Evolutionary conservation across 2,329 filamentous ascomycete species (phyloP).

Genomic region (Stemphylium vesicarium): DNA sequence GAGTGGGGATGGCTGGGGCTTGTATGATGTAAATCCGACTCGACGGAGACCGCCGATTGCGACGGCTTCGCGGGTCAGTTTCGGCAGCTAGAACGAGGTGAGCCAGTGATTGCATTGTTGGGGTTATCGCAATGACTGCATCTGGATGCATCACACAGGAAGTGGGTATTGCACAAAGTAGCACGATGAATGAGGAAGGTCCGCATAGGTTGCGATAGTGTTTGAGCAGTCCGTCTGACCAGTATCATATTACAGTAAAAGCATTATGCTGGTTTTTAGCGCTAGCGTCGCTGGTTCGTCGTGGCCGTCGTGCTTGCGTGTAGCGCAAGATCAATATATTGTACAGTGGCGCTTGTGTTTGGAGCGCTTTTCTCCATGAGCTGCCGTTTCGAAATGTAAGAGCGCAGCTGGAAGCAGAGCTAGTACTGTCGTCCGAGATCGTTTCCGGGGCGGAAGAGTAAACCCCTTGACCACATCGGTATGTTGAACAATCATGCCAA

Average conservation of each 20-base stretch:
- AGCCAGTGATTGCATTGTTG: constrained; percentile 6
- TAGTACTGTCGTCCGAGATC: not conserved
- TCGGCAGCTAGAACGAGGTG: not conserved
- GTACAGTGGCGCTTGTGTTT: constrained; percentile 26
- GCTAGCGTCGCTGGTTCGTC: constrained; percentile 22
- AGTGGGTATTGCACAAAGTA: constrained; percentile 13
- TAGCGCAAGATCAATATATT: constrained; percentile 25
- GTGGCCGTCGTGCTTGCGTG: constrained; percentile 25
- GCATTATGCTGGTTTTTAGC: constrained; percentile 23
- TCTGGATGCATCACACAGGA: constrained; percentile 6
- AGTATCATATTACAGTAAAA: constrained; percentile 18
- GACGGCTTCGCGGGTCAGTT: not conserved
- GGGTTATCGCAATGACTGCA: constrained; percentile 1
- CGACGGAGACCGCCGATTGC: not conserved
- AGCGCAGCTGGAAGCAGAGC: not conserved
- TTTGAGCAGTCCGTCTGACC: constrained; percentile 15
- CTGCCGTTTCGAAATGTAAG: not conserved
- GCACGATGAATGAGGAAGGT: constrained; percentile 27
- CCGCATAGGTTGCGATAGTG: constrained; percentile 14
- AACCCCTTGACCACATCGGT: not conserved
- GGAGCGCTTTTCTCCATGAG: not conserved
- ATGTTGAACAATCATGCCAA: not conserved
- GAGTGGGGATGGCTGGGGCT: constrained; percentile 3
- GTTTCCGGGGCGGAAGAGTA: not conserved
- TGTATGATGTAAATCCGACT: constrained; percentile 1